A percentile compares a stretch with the other conserved stretches of the same genome.
phyloP scores from a whole-genome alignment of 2,329 filamentous ascomycete species.

The Cladobotryum protrusum region DNA sequence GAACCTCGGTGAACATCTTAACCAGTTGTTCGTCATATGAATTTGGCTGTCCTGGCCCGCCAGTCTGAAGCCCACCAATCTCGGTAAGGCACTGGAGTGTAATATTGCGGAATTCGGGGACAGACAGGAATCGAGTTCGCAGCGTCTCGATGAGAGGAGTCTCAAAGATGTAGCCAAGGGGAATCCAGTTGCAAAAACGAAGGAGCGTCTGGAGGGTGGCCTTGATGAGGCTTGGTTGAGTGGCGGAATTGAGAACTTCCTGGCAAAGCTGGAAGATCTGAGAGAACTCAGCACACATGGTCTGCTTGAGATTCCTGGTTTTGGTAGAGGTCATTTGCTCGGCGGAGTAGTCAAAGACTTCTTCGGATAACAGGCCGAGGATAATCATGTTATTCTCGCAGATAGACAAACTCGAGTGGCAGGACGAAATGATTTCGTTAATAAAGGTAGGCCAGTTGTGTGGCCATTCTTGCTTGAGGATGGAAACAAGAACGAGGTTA shows the following conservation, averaged over 20 bases:
- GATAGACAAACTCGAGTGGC: constrained; percentile 89
- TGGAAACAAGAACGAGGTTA: constrained; percentile 93
- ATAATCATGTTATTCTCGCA: constrained; percentile 99
- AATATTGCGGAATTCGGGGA: constrained; percentile 92
- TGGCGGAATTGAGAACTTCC: constrained; percentile 86
- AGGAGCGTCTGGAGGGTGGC: constrained; percentile 94
- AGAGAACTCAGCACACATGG: constrained; percentile 98
- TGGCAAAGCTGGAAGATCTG: constrained; percentile 97
- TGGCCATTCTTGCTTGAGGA: constrained; percentile 98
- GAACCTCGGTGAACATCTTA: constrained; percentile 95
- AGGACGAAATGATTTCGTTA: constrained; percentile 97
- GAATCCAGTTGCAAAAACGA: constrained; percentile 98
- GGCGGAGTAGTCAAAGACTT: constrained; percentile 97
- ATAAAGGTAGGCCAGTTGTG: constrained; percentile 99
- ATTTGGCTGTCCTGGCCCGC: constrained; percentile 56
- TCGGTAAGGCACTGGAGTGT: constrained; percentile 96
- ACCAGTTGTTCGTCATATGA: constrained; percentile 93
- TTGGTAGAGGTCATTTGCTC: constrained; percentile 99
- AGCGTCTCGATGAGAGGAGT: constrained; percentile 93
- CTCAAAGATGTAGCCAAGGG: constrained; percentile 97
- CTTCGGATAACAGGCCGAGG: constrained; percentile 87
- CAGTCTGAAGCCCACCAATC: constrained; percentile 88
- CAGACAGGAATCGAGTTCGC: constrained; percentile 83
- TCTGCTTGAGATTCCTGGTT: constrained; percentile 92
- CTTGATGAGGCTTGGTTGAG: constrained; percentile 82